These are phyloP conservation scores for Torulaspora pretoriensis DNA, from an alignment of 1,139 yeast genomes.

Conservation along the genomic window DNA sequence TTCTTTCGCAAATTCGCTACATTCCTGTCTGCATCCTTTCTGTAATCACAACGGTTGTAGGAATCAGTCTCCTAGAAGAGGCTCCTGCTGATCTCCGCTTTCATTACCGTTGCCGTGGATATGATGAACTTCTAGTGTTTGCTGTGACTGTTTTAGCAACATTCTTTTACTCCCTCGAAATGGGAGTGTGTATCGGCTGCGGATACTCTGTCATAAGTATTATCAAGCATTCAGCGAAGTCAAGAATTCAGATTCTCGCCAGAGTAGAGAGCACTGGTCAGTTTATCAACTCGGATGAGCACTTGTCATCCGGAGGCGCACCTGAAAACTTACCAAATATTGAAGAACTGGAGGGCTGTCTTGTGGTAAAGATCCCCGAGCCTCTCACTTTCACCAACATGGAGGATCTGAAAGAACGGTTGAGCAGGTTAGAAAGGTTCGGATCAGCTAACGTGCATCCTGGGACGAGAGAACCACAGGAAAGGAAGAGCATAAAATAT, in stretches of 20 bases:
- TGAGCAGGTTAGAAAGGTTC: conserved; percentile 73
- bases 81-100: conserved; percentile 77
- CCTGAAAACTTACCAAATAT: conserved; percentile 30
- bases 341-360: conserved; percentile 80
- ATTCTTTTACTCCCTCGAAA: conserved; percentile 76
- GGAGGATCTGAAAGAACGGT: conserved; percentile 70
- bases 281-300: conserved; percentile 72
- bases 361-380: conserved; percentile 85
- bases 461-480: conserved; percentile 57
- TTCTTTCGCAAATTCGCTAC: conserved; percentile 62
- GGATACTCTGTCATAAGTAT: conserved; percentile 76
- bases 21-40: conserved; percentile 80
- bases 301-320: conserved; percentile 19
- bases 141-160: conserved; percentile 69
- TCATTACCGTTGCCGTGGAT: conserved; percentile 72
- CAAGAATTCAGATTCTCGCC: conserved; percentile 86
- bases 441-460: conserved; percentile 87
- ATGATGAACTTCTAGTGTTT: conserved; percentile 71
- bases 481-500: conserved; percentile 53
- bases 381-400: conserved; percentile 91
- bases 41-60: conserved; percentile 77
- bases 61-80: conserved; percentile 74
- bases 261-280: conserved; percentile 72
- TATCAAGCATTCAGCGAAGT: conserved; percentile 77
- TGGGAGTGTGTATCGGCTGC: conserved; percentile 85